These are phyloP conservation scores for Tripterygium wilfordii DNA, from an alignment of 177 flowering plant species.

Conservation along the genomic window DNA sequence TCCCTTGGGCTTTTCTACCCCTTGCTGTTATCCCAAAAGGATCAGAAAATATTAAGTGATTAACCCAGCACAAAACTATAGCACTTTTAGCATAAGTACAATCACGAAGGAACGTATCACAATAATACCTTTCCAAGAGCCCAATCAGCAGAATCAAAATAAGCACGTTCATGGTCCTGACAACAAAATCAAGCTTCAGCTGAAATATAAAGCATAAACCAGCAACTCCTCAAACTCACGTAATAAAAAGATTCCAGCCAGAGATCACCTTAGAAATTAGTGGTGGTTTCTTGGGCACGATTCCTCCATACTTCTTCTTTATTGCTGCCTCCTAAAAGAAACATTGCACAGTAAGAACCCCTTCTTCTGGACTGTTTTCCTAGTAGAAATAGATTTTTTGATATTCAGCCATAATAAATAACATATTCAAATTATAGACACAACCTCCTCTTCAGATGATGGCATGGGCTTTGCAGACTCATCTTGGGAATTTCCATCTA, in stretches of 20 bases:
- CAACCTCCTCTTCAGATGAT: slow-evolving; percentile 52
- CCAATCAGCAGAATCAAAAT: slow-evolving; percentile 93
- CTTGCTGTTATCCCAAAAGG: slow-evolving; percentile 46
- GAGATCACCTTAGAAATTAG: slow-evolving; percentile 66
- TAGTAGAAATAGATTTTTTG: too few species aligned
- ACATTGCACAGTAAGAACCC: background rate
- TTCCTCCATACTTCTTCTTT: slow-evolving; percentile 85
- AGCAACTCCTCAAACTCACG: background rate
- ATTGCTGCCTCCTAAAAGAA: slow-evolving; percentile 46
- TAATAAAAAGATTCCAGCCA: background rate
- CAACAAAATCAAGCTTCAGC: slow-evolving; percentile 10
- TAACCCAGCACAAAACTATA: too few species aligned
- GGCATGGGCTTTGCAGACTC: slow-evolving; percentile 48
- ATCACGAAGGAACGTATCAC: too few species aligned
- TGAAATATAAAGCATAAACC: background rate
- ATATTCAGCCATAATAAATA: background rate
- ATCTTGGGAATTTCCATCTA: slow-evolving; percentile 26
- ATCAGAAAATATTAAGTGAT: background rate
- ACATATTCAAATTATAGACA: slow-evolving; percentile 2
- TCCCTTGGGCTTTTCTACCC: slow-evolving; percentile 75
- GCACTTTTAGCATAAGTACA: too few species aligned
- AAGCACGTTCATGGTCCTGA: slow-evolving; percentile 88
- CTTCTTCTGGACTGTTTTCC: background rate
- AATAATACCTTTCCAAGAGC: slow-evolving; percentile 84
- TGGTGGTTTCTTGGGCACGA: slow-evolving; percentile 77